Conservation (phyloP, 2,329 filamentous ascomycete species). For the Pyrenochaeta sp. region DNA sequence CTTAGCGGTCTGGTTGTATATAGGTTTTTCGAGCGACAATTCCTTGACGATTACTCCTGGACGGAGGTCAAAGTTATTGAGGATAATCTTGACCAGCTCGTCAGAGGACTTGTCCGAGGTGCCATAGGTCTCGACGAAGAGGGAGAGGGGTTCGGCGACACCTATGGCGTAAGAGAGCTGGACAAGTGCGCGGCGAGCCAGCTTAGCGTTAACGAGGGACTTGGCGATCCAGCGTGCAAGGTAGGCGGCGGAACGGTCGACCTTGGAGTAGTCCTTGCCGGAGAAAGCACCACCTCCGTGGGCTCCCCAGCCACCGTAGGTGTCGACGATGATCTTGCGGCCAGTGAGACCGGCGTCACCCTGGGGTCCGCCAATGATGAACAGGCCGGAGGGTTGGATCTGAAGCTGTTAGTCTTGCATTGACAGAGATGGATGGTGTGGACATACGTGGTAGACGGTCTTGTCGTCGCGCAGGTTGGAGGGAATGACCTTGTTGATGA, state of each 20-base stretch:
- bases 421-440: background rate
- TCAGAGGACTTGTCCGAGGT: slow-evolving; percentile 89
- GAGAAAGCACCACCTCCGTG: slow-evolving; percentile 99
- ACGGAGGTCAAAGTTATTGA: slow-evolving; percentile 95
- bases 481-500: slow-evolving; percentile 94
- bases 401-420: slow-evolving; percentile 40
- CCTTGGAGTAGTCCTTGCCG: slow-evolving; percentile 99
- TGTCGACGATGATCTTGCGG: slow-evolving; percentile 99
- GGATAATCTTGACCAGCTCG: slow-evolving; percentile 94
- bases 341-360: slow-evolving; percentile 98
- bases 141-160: slow-evolving; percentile 95
- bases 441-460: slow-evolving; percentile 90
- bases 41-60: slow-evolving; percentile 99
- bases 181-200: slow-evolving; percentile 91
- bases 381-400: slow-evolving; percentile 97
- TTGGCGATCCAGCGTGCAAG: slow-evolving; percentile 99
- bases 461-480: slow-evolving; percentile 89
- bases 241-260: slow-evolving; percentile 98
- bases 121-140: slow-evolving; percentile 98
- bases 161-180: slow-evolving; percentile 99
- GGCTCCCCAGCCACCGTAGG: slow-evolving; percentile 99
- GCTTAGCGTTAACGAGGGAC: slow-evolving; percentile 87
- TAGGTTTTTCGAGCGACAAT: slow-evolving; percentile 92
- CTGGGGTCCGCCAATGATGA: slow-evolving; percentile 99
- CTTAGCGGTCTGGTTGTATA: slow-evolving; percentile 99